Percentiles rank a stretch among this genome's conserved stretches.
Evolutionary conservation across 106 monocot genomes (phyloP).

Genomic region (Acorus gramineus): DNA sequence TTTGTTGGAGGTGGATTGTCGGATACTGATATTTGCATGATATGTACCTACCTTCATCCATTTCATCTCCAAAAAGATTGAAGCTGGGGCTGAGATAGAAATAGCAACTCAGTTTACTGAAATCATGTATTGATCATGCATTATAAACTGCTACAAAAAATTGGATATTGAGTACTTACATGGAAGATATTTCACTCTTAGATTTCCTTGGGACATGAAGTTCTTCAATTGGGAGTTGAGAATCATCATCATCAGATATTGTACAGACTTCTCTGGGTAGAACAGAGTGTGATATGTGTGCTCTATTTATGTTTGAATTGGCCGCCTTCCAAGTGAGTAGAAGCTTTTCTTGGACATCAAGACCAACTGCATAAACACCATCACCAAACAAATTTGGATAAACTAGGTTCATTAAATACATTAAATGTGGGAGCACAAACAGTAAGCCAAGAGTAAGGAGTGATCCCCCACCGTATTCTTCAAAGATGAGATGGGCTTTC

Average conservation of each 20-base stretch:
- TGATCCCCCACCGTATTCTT: constrained; percentile 69
- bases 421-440: no score
- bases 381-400: background rate
- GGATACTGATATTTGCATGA: no score
- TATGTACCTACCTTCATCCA: constrained; percentile 24
- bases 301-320: constrained; percentile 14
- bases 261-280: constrained; percentile 53
- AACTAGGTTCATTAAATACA: no score
- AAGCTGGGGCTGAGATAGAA: constrained; percentile 50
- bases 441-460: no score
- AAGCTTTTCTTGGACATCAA: constrained; percentile 75
- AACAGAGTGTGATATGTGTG: constrained; percentile 5
- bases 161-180: constrained; percentile 27
- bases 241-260: constrained; percentile 34
- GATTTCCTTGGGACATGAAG: constrained; percentile 6
- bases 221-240: constrained; percentile 14
- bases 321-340: constrained; percentile 28
- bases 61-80: constrained; percentile 55
- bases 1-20: background rate
- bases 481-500: constrained; percentile 67
- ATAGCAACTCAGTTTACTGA: background rate
- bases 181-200: constrained; percentile 10
- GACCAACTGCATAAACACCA: constrained; percentile 48
- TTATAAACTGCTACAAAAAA: no score
- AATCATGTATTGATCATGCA: no score